These are phyloP conservation scores for Apiospora pterosperma DNA, from an alignment of 2,329 filamentous ascomycete species.

Conservation along the genomic window DNA sequence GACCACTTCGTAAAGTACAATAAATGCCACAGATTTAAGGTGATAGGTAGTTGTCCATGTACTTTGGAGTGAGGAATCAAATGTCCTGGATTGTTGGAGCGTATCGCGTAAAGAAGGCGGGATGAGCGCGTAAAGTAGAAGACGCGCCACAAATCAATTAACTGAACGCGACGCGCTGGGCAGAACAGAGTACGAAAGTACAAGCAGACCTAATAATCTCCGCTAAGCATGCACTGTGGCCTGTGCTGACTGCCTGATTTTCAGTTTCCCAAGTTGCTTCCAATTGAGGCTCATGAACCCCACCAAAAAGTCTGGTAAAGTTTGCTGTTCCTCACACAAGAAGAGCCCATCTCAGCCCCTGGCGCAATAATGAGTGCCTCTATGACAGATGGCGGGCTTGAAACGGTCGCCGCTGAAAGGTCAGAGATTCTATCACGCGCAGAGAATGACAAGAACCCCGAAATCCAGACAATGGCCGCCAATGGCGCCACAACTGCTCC, in stretches of 20 bases:
- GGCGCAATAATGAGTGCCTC: background rate
- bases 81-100: background rate
- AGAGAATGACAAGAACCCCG: constrained; percentile 10
- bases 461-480: constrained; percentile 3
- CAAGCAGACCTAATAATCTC: background rate
- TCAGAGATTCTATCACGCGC: constrained; percentile 9
- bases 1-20: background rate
- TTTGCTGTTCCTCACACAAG: background rate
- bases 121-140: background rate
- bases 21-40: too few relatives aligned
- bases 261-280: background rate
- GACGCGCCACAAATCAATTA: background rate
- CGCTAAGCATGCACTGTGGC: background rate
- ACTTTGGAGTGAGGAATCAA: background rate
- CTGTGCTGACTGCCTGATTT: background rate
- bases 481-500: constrained; percentile 1
- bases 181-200: background rate
- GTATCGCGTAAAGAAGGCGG: background rate
- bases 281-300: background rate
- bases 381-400: constrained; percentile 4
- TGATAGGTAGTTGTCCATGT: background rate
- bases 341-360: background rate
- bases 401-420: constrained; percentile 8
- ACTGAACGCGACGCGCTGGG: background rate
- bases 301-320: background rate